A percentile compares a stretch with the other conserved stretches of the same genome.
Conservation (phyloP, 805 yeast species). For the Helenozyma baotianmanensis region DNA sequence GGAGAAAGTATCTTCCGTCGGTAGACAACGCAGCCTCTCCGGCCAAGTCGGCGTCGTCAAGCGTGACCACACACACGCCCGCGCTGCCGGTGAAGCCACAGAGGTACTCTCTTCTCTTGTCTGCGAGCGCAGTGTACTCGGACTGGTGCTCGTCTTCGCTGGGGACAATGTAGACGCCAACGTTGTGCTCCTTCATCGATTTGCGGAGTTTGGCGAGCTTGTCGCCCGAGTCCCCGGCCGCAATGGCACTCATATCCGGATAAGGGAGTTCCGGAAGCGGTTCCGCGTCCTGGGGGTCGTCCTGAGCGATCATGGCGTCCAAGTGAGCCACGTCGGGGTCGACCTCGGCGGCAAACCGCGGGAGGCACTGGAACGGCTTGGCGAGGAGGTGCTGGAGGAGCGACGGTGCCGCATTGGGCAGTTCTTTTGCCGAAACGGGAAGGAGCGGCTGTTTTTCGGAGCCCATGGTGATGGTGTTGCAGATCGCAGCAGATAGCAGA, state of each 20-base stretch:
- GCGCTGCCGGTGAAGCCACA: constrained; percentile 18
- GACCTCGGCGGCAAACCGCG: constrained; percentile 13
- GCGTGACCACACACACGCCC: constrained; percentile 15
- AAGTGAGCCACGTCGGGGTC: constrained; percentile 1
- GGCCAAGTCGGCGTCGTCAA: constrained; percentile 39
- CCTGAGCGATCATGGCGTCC: constrained; percentile 8
- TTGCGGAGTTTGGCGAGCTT: constrained; percentile 10
- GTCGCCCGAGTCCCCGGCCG: constrained; percentile 2
- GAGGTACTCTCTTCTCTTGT: constrained; percentile 15
- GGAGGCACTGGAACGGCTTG: constrained; percentile 23
- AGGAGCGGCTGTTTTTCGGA: constrained; percentile 15
- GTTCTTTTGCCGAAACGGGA: no score
- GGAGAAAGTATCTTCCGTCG: constrained; percentile 92
- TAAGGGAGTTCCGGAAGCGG: constrained; percentile 25
- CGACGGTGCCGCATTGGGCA: constrained; percentile 4
- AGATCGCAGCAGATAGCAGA: no score
- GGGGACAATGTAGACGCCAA: constrained; percentile 18
- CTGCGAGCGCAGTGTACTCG: constrained; percentile 16
- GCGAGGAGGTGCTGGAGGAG: constrained; percentile 16
- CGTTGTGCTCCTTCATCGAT: constrained; percentile 11
- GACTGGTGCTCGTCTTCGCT: constrained; percentile 18
- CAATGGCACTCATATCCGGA: constrained; percentile 2
- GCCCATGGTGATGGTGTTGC: no score
- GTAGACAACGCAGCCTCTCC: constrained; percentile 83
- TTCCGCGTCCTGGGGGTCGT: constrained; percentile 17